Conservation (phyloP, 176 grass and related monocot species). For the Miscanthus lutarioriparius region DNA sequence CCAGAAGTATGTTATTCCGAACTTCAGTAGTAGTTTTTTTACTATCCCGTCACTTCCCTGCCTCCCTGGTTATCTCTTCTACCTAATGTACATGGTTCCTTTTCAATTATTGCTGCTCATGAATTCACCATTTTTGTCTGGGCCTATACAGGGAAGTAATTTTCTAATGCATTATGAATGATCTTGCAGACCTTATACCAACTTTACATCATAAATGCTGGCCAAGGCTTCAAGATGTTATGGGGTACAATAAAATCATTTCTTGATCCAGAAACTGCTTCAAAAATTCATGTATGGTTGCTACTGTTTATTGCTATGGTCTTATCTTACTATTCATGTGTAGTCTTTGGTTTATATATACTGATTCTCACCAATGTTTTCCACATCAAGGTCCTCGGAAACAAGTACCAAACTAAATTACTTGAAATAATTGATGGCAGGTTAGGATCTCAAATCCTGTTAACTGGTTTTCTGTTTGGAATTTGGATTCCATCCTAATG, state of each 20-base stretch:
- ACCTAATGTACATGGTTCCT: neutral
- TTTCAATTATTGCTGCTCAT: slow-evolving; percentile 27
- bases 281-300: slow-evolving; percentile 79
- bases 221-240: slow-evolving; percentile 89
- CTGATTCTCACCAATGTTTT: slow-evolving; percentile 29
- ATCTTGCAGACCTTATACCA: slow-evolving; percentile 64
- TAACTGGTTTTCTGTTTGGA: slow-evolving; percentile 27
- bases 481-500: slow-evolving; percentile 41
- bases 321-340: slow-evolving; percentile 16
- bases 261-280: slow-evolving; percentile 95
- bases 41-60: neutral
- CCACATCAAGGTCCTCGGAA: slow-evolving; percentile 77
- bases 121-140: slow-evolving; percentile 26
- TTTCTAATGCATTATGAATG: slow-evolving; percentile 30
- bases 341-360: slow-evolving; percentile 18
- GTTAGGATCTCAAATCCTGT: slow-evolving; percentile 35
- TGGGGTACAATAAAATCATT: slow-evolving; percentile 94
- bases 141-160: neutral
- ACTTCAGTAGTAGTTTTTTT: slow-evolving; percentile 1
- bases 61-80: neutral
- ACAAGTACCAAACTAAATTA: slow-evolving; percentile 81
- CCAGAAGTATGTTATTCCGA: slow-evolving; percentile 68
- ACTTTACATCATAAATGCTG: slow-evolving; percentile 93
- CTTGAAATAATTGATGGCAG: slow-evolving; percentile 90
- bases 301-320: neutral